Evolutionary conservation across 176 grass and related monocot species (phyloP), one percentile per base, ranked within the genome.

Genomic region (Ensete ventricosum): DNA sequence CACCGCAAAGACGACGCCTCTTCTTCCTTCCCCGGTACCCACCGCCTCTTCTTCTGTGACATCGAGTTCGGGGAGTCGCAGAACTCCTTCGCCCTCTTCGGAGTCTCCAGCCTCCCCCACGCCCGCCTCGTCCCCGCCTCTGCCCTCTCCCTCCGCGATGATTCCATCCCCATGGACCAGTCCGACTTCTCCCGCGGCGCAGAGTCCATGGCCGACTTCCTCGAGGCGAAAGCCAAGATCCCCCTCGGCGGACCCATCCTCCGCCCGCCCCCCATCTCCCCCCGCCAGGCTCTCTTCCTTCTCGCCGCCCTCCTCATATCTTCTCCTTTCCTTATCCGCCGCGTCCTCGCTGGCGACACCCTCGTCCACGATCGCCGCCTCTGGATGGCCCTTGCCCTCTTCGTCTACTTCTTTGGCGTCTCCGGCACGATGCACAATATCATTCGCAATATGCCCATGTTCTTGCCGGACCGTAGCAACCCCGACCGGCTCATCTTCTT

Each of bases 381-480:
- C 49, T 98, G 94, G 94, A 93, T 93, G 90, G 77, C 73, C 1
- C 77, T 77, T 59, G 90, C 94, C 58, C 64, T 93, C 10, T 93
- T 93, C 71, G 71, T 98, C 13, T 93, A 98, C 69, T 93, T 93
- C 82, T 98, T 98, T 73, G 92, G 94, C 23, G 94, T 98, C 2
- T 93, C 94, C 5, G 94, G 94, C 59, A 83, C 90, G 2, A 98
- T 98, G 94, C 87, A 98, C 77, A 86, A 88, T 73, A 93, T 93
- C 62, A 98, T 98, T 24, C 87, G 94, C 52, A 84, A 86, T 60
- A 93, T 88, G 51, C 94, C 94, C 57, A 81, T 98, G 90, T 87
- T 91, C 73, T 54, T 93, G 21, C 83, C 84, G 0, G 94, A 98
- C 73, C 81, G 90, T 14, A 62, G 50, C 1, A 86, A 98, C 85